Conservation (phyloP, 768 basidiomycete genomes). For the Solioccasus polychromus region DNA sequence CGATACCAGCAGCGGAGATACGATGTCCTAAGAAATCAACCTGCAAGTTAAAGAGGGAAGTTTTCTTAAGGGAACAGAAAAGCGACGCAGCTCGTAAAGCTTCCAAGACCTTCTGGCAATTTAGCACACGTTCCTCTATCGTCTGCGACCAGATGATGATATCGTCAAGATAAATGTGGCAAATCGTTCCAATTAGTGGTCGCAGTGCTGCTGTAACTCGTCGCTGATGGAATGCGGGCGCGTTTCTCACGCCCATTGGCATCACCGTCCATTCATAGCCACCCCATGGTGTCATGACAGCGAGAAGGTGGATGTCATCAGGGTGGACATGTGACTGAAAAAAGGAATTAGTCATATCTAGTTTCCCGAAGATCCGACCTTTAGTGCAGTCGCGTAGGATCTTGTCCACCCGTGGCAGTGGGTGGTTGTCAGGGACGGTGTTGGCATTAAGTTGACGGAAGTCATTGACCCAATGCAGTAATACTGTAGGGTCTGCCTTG, state of each 20-base stretch:
- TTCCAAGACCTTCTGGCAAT: conserved; percentile 30
- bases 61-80: conserved; percentile 2
- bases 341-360: conserved; percentile 42
- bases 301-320: conserved; percentile 32
- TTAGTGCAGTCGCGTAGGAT: conserved; percentile 23
- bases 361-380: conserved; percentile 34
- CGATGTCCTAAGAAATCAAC: background rate
- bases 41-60: background rate
- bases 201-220: conserved; percentile 11
- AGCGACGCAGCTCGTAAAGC: conserved; percentile 16
- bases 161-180: conserved; percentile 16
- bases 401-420: conserved; percentile 14
- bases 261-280: conserved; percentile 35
- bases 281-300: conserved; percentile 37
- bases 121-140: conserved; percentile 17
- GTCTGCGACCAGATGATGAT: conserved; percentile 31
- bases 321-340: conserved; percentile 35
- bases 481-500: conserved; percentile 21
- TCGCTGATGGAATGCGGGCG: conserved; percentile 18
- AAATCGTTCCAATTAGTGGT: conserved; percentile 13
- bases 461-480: conserved; percentile 31
- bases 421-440: conserved; percentile 16
- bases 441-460: conserved; percentile 25
- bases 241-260: conserved; percentile 12
- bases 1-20: background rate